A percentile compares a stretch with the other conserved stretches of the same genome.
phyloP scores from a whole-genome alignment of 352 stramenopile genomes.

The Pythium rishiriense region DNA sequence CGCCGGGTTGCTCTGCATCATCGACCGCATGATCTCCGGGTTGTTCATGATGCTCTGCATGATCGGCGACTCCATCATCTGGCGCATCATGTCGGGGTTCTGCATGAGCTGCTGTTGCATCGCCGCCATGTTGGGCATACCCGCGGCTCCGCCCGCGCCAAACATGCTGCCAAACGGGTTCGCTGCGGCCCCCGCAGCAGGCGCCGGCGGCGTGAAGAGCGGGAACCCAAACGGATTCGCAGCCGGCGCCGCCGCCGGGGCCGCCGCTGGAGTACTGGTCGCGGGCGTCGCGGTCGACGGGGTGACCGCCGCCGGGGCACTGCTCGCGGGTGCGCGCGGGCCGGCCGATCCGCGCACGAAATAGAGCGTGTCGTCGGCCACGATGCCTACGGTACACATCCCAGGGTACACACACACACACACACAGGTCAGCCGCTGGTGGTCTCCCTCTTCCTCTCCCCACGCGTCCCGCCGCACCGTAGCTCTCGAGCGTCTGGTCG shows the following conservation, averaged over 20 bases:
- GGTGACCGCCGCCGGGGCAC: slow-evolving; percentile 25
- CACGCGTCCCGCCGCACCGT: slow-evolving; percentile 65
- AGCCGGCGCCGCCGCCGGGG: slow-evolving; percentile 9
- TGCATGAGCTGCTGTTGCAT: slow-evolving; percentile 90
- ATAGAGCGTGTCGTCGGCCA: slow-evolving; percentile 79
- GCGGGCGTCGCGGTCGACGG: slow-evolving; percentile 26
- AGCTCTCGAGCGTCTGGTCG: slow-evolving; percentile 79
- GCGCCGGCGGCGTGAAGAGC: slow-evolving; percentile 38
- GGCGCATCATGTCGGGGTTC: slow-evolving; percentile 86
- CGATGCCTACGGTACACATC: slow-evolving; percentile 45
- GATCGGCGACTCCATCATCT: slow-evolving; percentile 90
- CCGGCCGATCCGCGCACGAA: slow-evolving; percentile 76
- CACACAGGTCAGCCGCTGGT: not conserved
- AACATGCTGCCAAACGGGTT: slow-evolving; percentile 70
- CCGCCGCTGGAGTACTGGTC: slow-evolving; percentile 10
- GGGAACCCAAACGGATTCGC: slow-evolving; percentile 60
- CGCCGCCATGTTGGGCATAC: slow-evolving; percentile 59
- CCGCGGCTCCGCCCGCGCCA: slow-evolving; percentile 34
- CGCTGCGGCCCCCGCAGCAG: slow-evolving; percentile 20
- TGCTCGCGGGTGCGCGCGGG: slow-evolving; percentile 28
- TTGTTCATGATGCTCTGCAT: slow-evolving; percentile 95
- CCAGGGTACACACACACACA: not conserved
- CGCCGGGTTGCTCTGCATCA: slow-evolving; percentile 96
- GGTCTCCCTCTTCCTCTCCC: not conserved
- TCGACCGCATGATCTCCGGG: slow-evolving; percentile 94